phyloP scores from a whole-genome alignment of 306 rosid genomes.

The Glycine soja region DNA sequence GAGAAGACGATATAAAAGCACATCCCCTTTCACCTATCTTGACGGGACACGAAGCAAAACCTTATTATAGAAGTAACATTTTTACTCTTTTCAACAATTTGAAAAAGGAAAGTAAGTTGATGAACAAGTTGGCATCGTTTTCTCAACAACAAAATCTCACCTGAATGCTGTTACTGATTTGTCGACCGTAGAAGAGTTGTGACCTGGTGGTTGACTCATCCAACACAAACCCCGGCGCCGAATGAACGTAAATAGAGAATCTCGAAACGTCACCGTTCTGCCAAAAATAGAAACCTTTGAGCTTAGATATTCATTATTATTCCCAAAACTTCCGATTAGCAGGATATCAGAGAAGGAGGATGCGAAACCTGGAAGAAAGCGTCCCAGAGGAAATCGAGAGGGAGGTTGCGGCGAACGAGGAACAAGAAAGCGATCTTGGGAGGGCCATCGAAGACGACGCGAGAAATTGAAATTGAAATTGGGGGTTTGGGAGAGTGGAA shows the following conservation, averaged over 20 bases:
- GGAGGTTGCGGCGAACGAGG: conserved; percentile 79
- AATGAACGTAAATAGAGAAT: conserved; percentile 70
- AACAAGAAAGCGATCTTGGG: conserved; percentile 90
- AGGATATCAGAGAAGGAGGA: not conserved
- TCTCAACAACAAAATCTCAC: conserved; percentile 37
- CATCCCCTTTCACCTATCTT: not conserved
- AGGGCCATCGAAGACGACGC: conserved; percentile 54
- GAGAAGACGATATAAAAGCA: not conserved
- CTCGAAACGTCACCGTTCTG: conserved; percentile 63
- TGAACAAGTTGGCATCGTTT: conserved; percentile 6
- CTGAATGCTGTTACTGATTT: conserved; percentile 60
- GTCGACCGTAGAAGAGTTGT: conserved; percentile 56
- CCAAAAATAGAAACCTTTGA: not conserved
- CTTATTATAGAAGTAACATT: not conserved
- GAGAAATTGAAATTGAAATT: conserved; percentile 50
- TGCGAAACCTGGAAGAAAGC: conserved; percentile 74
- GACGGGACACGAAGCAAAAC: not conserved
- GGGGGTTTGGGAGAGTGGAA: conserved; percentile 55
- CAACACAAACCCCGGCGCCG: conserved; percentile 60
- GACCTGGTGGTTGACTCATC: conserved; percentile 61
- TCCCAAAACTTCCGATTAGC: not conserved
- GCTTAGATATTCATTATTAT: not conserved
- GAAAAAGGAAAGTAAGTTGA: conserved; percentile 19
- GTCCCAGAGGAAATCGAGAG: conserved; percentile 96
- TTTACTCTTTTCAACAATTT: not conserved